These are phyloP conservation scores for Boechera stricta DNA, from an alignment of 345 rosid genomes.

Conservation along the genomic window DNA sequence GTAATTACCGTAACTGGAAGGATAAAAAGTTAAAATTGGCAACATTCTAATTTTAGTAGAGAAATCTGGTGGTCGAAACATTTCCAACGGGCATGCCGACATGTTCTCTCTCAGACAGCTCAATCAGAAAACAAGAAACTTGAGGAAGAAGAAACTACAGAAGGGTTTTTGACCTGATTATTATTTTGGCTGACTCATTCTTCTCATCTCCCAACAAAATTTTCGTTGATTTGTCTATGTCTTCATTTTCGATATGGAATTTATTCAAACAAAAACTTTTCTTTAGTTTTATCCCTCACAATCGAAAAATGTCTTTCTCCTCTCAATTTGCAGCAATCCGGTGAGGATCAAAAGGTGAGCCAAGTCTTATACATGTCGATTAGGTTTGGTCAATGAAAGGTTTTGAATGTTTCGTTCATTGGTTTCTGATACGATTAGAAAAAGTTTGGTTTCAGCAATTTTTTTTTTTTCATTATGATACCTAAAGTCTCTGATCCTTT, in stretches of 20 bases:
- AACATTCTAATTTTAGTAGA: slow-evolving; percentile 33
- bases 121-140: slow-evolving; percentile 16
- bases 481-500: not conserved
- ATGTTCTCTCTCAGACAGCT: slow-evolving; percentile 41
- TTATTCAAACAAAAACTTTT: not conserved
- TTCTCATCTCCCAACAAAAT: slow-evolving; percentile 33
- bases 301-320: slow-evolving; percentile 12
- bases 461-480: not conserved
- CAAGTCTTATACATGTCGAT: slow-evolving; percentile 13
- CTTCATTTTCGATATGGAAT: not conserved
- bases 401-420: slow-evolving; percentile 1
- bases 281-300: not conserved
- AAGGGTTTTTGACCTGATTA: slow-evolving; percentile 19
- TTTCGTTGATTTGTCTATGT: slow-evolving; percentile 17
- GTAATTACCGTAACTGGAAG: not conserved
- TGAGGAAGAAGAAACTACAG: slow-evolving; percentile 33
- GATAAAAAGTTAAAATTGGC: slow-evolving; percentile 10
- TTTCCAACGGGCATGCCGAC: slow-evolving; percentile 34
- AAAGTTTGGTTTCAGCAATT: not conserved
- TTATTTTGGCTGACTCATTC: slow-evolving; percentile 41
- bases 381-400: slow-evolving; percentile 33
- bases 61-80: slow-evolving; percentile 15
- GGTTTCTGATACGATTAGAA: not conserved
- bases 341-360: slow-evolving; percentile 33
- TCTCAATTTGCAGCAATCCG: slow-evolving; percentile 14